Conservation (phyloP, 2,329 filamentous ascomycete species). For the Emmonsiellopsis sp. region DNA sequence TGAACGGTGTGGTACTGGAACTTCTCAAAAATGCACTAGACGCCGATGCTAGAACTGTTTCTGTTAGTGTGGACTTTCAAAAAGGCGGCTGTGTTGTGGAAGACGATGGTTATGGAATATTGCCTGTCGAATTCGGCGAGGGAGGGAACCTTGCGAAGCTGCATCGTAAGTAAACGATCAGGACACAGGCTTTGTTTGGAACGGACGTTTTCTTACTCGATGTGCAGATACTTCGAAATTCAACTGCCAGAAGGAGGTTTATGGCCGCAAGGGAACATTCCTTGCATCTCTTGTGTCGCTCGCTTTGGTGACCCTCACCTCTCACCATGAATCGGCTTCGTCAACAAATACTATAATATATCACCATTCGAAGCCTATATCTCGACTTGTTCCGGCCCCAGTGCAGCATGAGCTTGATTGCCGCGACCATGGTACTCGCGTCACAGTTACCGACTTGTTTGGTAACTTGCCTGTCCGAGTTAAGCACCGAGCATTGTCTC, state of each 20-base stretch:
- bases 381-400: conserved; percentile 54
- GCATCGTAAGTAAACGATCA: conserved; percentile 51
- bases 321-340: conserved; percentile 47
- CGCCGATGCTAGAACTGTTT: conserved; percentile 60
- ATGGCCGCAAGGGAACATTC: conserved; percentile 67
- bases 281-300: conserved; percentile 67
- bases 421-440: conserved; percentile 61
- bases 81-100: conserved; percentile 71
- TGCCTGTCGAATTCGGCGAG: conserved; percentile 60
- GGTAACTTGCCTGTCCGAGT: conserved; percentile 85
- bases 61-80: conserved; percentile 62
- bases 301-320: conserved; percentile 68
- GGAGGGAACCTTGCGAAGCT: conserved; percentile 63
- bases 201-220: neutral
- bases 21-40: conserved; percentile 80
- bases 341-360: conserved; percentile 56
- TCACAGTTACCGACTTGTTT: conserved; percentile 72
- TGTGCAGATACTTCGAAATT: conserved; percentile 69
- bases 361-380: conserved; percentile 59
- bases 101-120: conserved; percentile 76
- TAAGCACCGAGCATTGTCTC: conserved; percentile 59
- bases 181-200: neutral
- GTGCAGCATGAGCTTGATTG: conserved; percentile 48
- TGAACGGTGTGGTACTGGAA: conserved; percentile 62
- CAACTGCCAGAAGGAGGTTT: conserved; percentile 32